Percentiles rank a stretch among this genome's conserved stretches.
phyloP scores from a whole-genome alignment of 164 flowering plant species.

The Amborella trichopoda region DNA sequence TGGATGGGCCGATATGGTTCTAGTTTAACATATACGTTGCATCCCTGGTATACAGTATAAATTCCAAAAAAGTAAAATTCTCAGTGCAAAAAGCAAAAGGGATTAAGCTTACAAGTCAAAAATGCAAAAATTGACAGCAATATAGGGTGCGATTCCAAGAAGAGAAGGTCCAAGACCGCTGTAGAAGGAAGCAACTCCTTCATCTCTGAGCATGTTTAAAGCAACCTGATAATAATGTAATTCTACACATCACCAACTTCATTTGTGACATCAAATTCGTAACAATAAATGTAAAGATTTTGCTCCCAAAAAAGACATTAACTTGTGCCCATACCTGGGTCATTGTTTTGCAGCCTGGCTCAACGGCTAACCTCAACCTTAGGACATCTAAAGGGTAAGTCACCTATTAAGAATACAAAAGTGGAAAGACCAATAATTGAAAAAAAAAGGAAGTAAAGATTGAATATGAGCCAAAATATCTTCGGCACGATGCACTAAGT shows the following conservation, averaged over 20 bases:
- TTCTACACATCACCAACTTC: background rate
- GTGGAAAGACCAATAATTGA: background rate
- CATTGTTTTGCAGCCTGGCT: conserved; percentile 78
- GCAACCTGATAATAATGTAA: conserved; percentile 64
- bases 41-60: too few relatives aligned
- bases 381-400: conserved; percentile 96
- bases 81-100: too few relatives aligned
- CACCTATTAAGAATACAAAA: conserved; percentile 31
- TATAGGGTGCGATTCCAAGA: conserved; percentile 92
- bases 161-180: conserved; percentile 97
- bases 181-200: conserved; percentile 82
- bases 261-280: too few relatives aligned
- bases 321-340: conserved; percentile 79
- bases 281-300: too few relatives aligned
- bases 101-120: conserved; percentile 89
- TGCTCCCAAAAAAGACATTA: too few relatives aligned
- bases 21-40: too few relatives aligned
- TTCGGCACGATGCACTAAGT: too few relatives aligned
- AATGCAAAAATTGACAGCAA: conserved; percentile 90
- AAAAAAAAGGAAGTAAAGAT: too few relatives aligned
- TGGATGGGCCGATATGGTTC: too few relatives aligned
- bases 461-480: too few relatives aligned
- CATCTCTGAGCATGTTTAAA: conserved; percentile 75
- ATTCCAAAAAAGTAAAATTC: too few relatives aligned
- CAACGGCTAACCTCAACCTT: conserved; percentile 90